Evolutionary conservation across 2,329 filamentous ascomycete species (phyloP), one percentile per base, ranked within the genome.

Genomic region (Nemania abortiva): DNA sequence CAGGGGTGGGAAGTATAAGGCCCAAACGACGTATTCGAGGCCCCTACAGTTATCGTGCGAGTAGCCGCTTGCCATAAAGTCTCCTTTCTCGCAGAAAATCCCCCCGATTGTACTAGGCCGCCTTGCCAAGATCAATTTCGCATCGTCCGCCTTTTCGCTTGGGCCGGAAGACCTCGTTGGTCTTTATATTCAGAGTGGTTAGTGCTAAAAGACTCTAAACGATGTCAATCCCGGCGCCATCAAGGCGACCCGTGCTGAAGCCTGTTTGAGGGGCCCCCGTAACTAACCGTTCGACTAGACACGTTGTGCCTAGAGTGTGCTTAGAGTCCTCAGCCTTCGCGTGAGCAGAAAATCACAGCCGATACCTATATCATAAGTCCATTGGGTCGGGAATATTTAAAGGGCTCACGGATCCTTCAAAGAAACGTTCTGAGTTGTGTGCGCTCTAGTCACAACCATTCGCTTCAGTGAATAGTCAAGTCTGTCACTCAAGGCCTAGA

Each of bases 11-110:
- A 62, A 24, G 7, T 29, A 49, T 45, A 20, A 56, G 45, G 10
- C 22, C 31, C 27, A 57, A 57, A 29, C 54, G 31, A 63, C n/a
- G 53, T 53, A 53, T 50, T n/a, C 22, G 42, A 34, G 39, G 29
- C 10, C 24, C n/a, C 55, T 24, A 18, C 50, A 11, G 50, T 50
- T 56, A n/a, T 29, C 39, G 52, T 39, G 6, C 4, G 31, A 62
- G 22, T 37, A 34, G 42, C 24, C 9, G 34, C 34, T 47, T 63
- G 20, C n/a, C 24, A 29, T 22, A 42, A 57, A 18, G 5, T 58
- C 31, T 31, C 39, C 10, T 50, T 34, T 29, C 7, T 27, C 10
- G 2, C 24, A 15, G n/a, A 6, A 3, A 54, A 31, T 18, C 24
- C 2, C 27, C 20, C 11, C 9, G 3, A 9, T n/a, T 10, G 15